Evolutionary conservation across 306 rosid genomes (phyloP), one percentile per base, ranked within the genome.

Genomic region (Sophora flavescens): DNA sequence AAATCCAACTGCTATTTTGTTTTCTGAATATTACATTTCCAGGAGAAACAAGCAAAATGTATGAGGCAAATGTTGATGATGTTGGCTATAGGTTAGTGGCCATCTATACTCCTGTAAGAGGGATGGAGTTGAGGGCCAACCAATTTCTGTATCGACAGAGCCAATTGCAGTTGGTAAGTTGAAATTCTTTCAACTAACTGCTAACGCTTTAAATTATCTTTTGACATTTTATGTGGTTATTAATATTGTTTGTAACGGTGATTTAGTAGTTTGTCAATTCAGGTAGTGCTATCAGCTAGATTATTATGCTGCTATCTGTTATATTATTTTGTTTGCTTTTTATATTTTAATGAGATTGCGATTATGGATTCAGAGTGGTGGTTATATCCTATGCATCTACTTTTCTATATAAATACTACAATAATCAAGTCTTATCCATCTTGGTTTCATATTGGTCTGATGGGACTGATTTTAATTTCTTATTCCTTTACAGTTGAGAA

Each of bases 21-120:
- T 72, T 63, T 64, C 26, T 15, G 75, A 56, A 4, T 14, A 52
- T 72, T 60, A 64, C 66, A 63, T 75, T 86, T 78, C n/a, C 96
- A 96, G 99, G 98, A 52, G 99, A 96, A 85, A 83, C 90, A 8
- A 88, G 89, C 80, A 87, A 91, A 82, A 92, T 91, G 96, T 96
- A 96, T 77, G 99, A 96, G 86, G 91, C 99, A 39, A 96, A 91
- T 73, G 99, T 96, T 39, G 99, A 96, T 59, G 99, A 96, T 61
- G 98, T 96, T 41, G 97, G 98, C 48, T 96, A 96, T 81, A 89
- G 99, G 84, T 78, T 96, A 73, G 99, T 92, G 72, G 98, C 92
- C 75, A 72, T 96, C 68, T 96, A 96, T 80, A 92, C 99, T 81
- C 99, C 99, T 15, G 83, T 92, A 35, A 92, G 99, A 88, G 99